A percentile compares a stretch with the other conserved stretches of the same genome.
Conservation (phyloP, 2,329 filamentous ascomycete species). For the Botrytis hyacinthi region DNA sequence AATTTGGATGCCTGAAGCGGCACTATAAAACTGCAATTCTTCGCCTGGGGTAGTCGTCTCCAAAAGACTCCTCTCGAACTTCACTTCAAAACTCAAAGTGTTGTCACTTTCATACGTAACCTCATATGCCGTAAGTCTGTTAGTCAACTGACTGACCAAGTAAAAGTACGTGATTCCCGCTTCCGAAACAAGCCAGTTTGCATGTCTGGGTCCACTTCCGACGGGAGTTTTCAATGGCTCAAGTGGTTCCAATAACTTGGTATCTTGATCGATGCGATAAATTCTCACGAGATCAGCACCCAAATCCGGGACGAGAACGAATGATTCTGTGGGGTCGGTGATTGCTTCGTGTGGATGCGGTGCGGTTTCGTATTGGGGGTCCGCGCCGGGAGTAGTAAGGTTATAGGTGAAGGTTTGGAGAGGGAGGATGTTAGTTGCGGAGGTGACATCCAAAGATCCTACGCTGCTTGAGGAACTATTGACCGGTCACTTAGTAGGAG, state of each 20-base stretch:
- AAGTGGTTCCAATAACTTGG: constrained; percentile 41
- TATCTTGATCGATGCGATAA: constrained; percentile 44
- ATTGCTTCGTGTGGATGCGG: constrained; percentile 51
- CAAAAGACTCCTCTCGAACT: constrained; percentile 1
- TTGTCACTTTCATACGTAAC: constrained; percentile 41
- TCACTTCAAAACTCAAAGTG: neutral
- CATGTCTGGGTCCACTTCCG: constrained; percentile 52
- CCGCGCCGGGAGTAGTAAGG: neutral
- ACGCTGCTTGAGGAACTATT: constrained; percentile 8
- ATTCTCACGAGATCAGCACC: constrained; percentile 49
- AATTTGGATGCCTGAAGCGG: neutral
- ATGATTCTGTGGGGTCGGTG: constrained; percentile 50
- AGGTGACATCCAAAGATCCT: neutral
- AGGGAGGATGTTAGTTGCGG: neutral
- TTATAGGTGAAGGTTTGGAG: constrained; percentile 12
- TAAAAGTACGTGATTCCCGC: constrained; percentile 41
- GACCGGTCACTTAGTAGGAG: neutral
- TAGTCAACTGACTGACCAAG: constrained; percentile 49
- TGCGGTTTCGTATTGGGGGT: neutral
- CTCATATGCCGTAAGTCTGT: constrained; percentile 50
- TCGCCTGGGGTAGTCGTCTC: neutral
- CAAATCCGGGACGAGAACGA: constrained; percentile 51
- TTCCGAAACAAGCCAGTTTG: constrained; percentile 45
- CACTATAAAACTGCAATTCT: neutral
- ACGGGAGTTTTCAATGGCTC: constrained; percentile 19